These are phyloP conservation scores for Neospermospora avenae DNA, from an alignment of 2,329 filamentous ascomycete genomes.

Conservation along the genomic window DNA sequence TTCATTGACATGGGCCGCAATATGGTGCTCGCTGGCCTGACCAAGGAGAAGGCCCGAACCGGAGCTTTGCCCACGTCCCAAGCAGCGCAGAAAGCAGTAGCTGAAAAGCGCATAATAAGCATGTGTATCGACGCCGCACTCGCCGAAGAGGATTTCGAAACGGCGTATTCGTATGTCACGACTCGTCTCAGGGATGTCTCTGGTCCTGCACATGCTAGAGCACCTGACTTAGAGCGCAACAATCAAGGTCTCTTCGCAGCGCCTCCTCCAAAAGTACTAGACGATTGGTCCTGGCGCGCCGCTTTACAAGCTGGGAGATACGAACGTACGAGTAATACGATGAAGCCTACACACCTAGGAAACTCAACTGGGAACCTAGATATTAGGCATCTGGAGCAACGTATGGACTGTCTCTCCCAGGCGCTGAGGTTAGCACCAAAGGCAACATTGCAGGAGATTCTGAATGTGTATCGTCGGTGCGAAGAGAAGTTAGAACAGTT, in stretches of 20 bases:
- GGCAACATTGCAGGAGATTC: conserved; percentile 67
- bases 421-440: conserved; percentile 72
- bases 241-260: conserved; percentile 28
- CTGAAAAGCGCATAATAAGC: conserved; percentile 66
- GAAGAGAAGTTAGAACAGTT: conserved; percentile 72
- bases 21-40: conserved; percentile 59
- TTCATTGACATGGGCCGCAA: conserved; percentile 66
- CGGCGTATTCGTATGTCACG: conserved; percentile 79
- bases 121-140: conserved; percentile 80
- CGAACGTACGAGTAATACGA: conserved; percentile 51
- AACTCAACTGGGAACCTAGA: conserved; percentile 57
- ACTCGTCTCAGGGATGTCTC: conserved; percentile 55
- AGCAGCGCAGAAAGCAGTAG: conserved; percentile 38
- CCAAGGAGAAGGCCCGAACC: conserved; percentile 16
- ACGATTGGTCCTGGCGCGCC: conserved; percentile 75
- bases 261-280: conserved; percentile 35
- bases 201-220: conserved; percentile 28
- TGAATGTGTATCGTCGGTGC: conserved; percentile 71
- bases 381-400: conserved; percentile 73
- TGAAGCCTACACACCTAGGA: conserved; percentile 56
- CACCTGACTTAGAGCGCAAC: conserved; percentile 21
- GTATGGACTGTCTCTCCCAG: conserved; percentile 74
- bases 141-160: conserved; percentile 77
- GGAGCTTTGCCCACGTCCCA: conserved; percentile 4
- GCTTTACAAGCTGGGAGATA: conserved; percentile 77